Evolutionary conservation across 257 asterid species (phyloP).

Genomic region (Solanum lycopersicoides): DNA sequence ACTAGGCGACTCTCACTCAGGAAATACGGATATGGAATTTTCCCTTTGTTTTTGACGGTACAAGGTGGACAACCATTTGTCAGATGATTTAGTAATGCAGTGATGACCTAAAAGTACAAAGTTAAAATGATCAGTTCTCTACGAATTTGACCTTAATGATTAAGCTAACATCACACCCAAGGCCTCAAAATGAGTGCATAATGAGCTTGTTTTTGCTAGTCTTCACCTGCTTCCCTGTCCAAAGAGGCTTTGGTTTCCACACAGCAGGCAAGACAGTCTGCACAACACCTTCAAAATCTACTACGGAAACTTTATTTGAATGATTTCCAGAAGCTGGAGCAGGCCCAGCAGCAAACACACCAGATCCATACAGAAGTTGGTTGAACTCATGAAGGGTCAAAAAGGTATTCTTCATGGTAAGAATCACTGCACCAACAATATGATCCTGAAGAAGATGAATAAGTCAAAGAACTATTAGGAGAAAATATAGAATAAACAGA

Average conservation of each 20-base stretch:
- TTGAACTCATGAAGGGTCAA: conserved; percentile 68
- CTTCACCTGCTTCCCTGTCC: conserved; percentile 98
- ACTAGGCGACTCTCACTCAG: conserved; percentile 8
- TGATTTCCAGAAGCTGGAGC: conserved; percentile 28
- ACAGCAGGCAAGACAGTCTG: conserved; percentile 63
- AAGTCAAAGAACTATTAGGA: not conserved
- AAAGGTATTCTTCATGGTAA: conserved; percentile 83
- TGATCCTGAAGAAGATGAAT: conserved; percentile 56
- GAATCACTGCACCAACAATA: conserved; percentile 83
- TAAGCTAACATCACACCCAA: not conserved
- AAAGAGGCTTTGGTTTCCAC: conserved; percentile 93
- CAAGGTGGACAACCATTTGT: conserved; percentile 79
- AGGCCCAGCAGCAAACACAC: conserved; percentile 42
- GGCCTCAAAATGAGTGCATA: not conserved
- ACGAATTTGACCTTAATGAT: not conserved
- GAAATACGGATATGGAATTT: conserved; percentile 68
- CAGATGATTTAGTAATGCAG: conserved; percentile 80
- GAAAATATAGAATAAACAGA: not conserved
- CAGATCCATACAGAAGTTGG: conserved; percentile 91
- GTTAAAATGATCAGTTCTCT: not conserved
- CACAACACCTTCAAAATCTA: conserved; percentile 53
- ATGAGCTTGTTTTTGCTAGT: not conserved
- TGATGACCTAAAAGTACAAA: conserved; percentile 48
- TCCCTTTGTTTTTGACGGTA: conserved; percentile 70
- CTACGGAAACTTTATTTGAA: conserved; percentile 38